phyloP scores from a whole-genome alignment of 768 basidiomycete species.

The Leccinum subgranulosum region DNA sequence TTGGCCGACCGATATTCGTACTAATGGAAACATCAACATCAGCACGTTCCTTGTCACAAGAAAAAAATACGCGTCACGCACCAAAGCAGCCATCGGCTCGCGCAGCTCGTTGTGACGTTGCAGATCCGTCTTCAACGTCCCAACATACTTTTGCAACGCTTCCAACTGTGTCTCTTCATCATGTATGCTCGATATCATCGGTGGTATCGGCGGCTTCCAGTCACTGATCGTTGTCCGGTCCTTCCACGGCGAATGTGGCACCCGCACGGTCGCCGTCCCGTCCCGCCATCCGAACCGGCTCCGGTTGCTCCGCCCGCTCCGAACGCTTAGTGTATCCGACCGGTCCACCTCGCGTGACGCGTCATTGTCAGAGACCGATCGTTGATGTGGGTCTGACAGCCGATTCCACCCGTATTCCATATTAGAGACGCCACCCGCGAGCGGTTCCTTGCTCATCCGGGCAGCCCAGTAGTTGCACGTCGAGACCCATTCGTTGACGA shows the following conservation, averaged over 20 bases:
- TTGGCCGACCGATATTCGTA: slow-evolving; percentile 77
- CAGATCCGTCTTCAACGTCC: slow-evolving; percentile 71
- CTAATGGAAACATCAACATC: slow-evolving; percentile 24
- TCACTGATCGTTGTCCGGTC: slow-evolving; percentile 84
- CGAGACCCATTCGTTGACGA: slow-evolving; percentile 98
- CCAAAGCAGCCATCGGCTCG: slow-evolving; percentile 77
- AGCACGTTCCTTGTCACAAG: background rate
- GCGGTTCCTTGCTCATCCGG: slow-evolving; percentile 89
- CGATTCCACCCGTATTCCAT: slow-evolving; percentile 99
- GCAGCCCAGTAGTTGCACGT: slow-evolving; percentile 99
- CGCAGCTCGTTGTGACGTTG: slow-evolving; percentile 81
- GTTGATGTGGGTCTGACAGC: slow-evolving; percentile 53
- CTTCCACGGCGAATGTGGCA: slow-evolving; percentile 64
- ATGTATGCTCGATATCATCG: slow-evolving; percentile 77
- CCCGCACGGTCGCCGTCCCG: slow-evolving; percentile 60
- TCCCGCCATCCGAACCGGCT: slow-evolving; percentile 76
- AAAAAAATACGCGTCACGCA: slow-evolving; percentile 27
- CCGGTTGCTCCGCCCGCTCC: slow-evolving; percentile 70
- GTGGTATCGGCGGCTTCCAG: slow-evolving; percentile 90
- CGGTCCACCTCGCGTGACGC: slow-evolving; percentile 45
- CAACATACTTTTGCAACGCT: slow-evolving; percentile 79
- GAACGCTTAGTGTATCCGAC: slow-evolving; percentile 67
- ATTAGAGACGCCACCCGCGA: slow-evolving; percentile 95
- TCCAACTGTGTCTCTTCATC: slow-evolving; percentile 95
- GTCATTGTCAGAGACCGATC: slow-evolving; percentile 59